Base-by-base conservation (phyloP, 2,329 filamentous ascomycete genomes). In the Blumeriella jaapii region DNA sequence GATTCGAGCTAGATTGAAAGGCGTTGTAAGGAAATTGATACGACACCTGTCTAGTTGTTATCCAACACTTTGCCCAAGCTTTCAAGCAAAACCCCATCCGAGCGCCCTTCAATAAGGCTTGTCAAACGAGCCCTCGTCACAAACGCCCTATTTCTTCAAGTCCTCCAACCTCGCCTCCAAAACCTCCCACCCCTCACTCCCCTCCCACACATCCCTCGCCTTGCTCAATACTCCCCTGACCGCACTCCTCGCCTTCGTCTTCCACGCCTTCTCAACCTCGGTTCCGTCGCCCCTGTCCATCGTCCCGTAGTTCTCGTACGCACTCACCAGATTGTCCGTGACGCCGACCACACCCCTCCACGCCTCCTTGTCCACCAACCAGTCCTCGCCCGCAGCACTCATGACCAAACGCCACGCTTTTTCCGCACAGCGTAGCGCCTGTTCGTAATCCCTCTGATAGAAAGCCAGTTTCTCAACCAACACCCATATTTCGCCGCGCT, bases 161-260 rank as follows among this genome's bases (percentile, higher is more conserved):
- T 68, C 71, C 28, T 73, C 65, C 60, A 78, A 55, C 47, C 71
- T 51, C 4, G 60, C 64, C 53, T 71, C 61, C 53, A 91, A 56
- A 41, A 60, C 66, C 29, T 64, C 65, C 78, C 77, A 91, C 17
- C 72, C 80, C 25, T 68, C 62, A 18, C 67, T 82, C 8, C 72
- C 85, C 59, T 94, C 86, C 85, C 87, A 95, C 9, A 59, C 69
- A 51, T 84, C 81, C 61, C 74, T 87, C 0, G 73, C 87, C 54
- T 82, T 81, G 0, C 85, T 81, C 67, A 93, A 69, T 5, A 96
- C 78, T 33, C 82, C 85, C 35, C 86, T 68, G 2, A 94, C 68
- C 8, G 87, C 87, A 56, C 75, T 93, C 50, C 84, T 69, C 0
- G 84, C 83, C 69, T 94, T 96, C 45, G 82, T 82, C 57, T 74